Base-by-base conservation (phyloP, 2,329 filamentous ascomycete genomes). In the Hymenotorrendiella dingleyae region DNA sequence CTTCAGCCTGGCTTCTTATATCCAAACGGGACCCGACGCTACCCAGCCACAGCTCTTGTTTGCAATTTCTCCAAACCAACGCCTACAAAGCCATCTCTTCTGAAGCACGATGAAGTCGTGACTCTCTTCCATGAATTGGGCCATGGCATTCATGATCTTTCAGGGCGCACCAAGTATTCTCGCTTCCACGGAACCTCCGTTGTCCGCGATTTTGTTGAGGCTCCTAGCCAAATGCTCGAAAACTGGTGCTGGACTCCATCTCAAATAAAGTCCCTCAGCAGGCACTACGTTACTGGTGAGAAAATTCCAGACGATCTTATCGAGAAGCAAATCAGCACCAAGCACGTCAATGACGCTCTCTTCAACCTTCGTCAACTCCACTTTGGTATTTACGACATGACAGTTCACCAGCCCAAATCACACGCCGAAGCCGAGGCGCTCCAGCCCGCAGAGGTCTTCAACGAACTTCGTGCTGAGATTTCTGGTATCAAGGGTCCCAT, bases 21-120 rank as follows among this genome's bases (percentile, higher is more conserved):
- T 44, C 69, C 76, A 40, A 78, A 88, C 47, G 85, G 84, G 48
- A 81, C 77, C 26, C 75, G 84, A 42, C 74, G 80, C 43, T 90
- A 89, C 62, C 85, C 86, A 5, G 82, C 82, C 1, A 91, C 86
- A 0, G 84, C 86, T 1, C 70, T 91, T 9, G 85, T 91, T 9
- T 91, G 86, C 74, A 91, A 91, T 67, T 91, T 91, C 63, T 85
- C 80, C 60, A 90, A 90, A 65, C 83, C 86, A 2, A 85, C 83
- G 1, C 68, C 78, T 8, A 84, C 76, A 59, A 89, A 88, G 64
- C 86, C 86, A 4, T 85, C 80, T 17, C 72, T 91, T 3, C 74
- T 93, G 30, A 89, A 90, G 71, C 86, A 91, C 58, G 81, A 86
- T 42, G 85, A 91, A 63, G 84, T 90, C 2, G 81, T 88, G 9